Conservation (phyloP, 2,329 filamentous ascomycete species). For the Dendryphion nanum region DNA sequence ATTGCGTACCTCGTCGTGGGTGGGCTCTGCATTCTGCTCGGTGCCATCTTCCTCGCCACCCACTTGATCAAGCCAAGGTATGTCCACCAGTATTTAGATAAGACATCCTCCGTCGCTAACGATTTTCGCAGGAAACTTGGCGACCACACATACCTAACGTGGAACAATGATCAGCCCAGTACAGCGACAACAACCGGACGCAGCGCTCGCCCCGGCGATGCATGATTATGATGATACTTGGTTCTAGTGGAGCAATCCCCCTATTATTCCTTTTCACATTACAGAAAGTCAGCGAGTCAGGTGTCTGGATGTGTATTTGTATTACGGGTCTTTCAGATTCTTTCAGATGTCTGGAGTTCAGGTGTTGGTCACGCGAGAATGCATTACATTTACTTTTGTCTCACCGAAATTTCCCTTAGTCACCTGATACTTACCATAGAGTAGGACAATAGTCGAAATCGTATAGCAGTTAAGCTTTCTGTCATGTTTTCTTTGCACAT, state of each 20-base stretch:
- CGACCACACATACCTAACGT: slow-evolving; percentile 95
- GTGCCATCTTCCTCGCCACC: slow-evolving; percentile 81
- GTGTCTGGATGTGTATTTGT: slow-evolving; percentile 26
- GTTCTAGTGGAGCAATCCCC: too few species aligned
- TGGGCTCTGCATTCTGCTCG: slow-evolving; percentile 86
- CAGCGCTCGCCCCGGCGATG: slow-evolving; percentile 33
- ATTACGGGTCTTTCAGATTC: slow-evolving; percentile 18
- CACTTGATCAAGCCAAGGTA: slow-evolving; percentile 90
- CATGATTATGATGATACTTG: slow-evolving; percentile 26
- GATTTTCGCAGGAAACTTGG: slow-evolving; percentile 74
- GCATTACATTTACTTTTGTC: slow-evolving; percentile 15
- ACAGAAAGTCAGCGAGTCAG: slow-evolving; percentile 12
- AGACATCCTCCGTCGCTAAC: slow-evolving; percentile 8
- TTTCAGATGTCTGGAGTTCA: slow-evolving; percentile 24
- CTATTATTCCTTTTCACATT: slow-evolving; percentile 14
- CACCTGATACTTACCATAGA: slow-evolving; percentile 12
- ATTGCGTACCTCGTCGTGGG: slow-evolving; percentile 95
- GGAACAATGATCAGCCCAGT: slow-evolving; percentile 73
- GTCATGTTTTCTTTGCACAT: slow-evolving; percentile 5
- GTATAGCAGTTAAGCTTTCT: slow-evolving; percentile 8
- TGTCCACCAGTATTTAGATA: slow-evolving; percentile 21
- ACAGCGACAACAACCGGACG: slow-evolving; percentile 54
- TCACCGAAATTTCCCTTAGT: slow-evolving; percentile 7
- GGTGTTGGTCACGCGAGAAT: slow-evolving; percentile 26
- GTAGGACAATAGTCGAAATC: slow-evolving; percentile 1